phyloP scores from a whole-genome alignment of 139 green algal genomes.

The Trebouxia sp. region DNA sequence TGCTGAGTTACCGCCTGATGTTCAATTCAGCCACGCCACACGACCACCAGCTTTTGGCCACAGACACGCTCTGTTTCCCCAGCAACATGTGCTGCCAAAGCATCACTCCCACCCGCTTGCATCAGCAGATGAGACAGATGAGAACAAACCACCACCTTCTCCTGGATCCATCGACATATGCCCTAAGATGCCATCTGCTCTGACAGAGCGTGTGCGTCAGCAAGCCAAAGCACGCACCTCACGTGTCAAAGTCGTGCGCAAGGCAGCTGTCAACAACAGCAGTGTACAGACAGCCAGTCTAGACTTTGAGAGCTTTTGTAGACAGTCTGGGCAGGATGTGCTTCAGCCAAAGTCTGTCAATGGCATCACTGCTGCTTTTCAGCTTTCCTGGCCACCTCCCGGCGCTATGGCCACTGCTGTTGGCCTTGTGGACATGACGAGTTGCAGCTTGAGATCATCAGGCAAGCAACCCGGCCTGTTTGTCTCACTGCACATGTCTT shows the following conservation, averaged over 20 bases:
- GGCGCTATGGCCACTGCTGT: background rate
- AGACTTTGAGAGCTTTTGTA: background rate
- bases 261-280: background rate
- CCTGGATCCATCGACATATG: background rate
- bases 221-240: background rate
- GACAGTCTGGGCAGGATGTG: background rate
- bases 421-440: background rate
- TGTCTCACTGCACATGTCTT: background rate
- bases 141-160: background rate
- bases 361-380: conserved; percentile 6
- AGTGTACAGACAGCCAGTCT: background rate
- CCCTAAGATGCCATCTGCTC: background rate
- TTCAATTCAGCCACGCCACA: background rate
- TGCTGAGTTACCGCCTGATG: background rate
- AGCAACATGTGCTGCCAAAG: background rate
- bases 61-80: background rate
- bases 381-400: conserved; percentile 6
- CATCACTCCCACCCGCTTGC: background rate
- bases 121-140: background rate
- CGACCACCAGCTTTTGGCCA: background rate
- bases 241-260: conserved; percentile 7
- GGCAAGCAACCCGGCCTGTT: no score
- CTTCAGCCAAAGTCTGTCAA: background rate
- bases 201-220: conserved; percentile 1
- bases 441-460: no score